Evolutionary conservation across 164 flowering plant species (phyloP), one percentile per base, ranked within the genome.

Genomic region (Nelumbo lutea): DNA sequence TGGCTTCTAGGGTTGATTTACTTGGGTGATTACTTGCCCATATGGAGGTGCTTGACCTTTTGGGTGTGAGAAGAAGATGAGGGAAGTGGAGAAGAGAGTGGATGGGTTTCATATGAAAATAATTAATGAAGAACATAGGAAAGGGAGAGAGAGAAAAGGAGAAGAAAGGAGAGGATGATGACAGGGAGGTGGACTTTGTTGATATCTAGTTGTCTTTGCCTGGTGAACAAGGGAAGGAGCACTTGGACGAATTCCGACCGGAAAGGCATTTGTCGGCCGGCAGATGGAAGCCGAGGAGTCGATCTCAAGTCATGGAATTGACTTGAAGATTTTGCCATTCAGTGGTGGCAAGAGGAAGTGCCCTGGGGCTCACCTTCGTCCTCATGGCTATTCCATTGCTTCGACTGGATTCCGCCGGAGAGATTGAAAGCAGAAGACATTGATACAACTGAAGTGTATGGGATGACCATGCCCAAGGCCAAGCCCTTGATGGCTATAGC

Each of bases 381-480:
- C 73, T 93, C 14, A 85, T 86, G 88, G 64, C 81, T 96, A 0
- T 83, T 96, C 59, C 99, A 96, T 48, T 79, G 86, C 64, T 90
- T 89, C 55, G 90, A 96, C 41, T 96, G 99, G 98, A 41, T 43
- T 8, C 93, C 96, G 3, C 84, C 88, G 0, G 74, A 78, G 0
- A 92, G 88, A 11, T 1, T 81, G 14, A 71, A 62, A 75, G 84
- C 78, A 7, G 80, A 86, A 47, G 90, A 84, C 60, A 78, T 93
- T 7, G 91, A 90, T 60, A 88, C 90, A 0, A 68, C 13, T 2
- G 98, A 92, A 76, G 93, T 93, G 27, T 96, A 89, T 71, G 98
- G 99, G 9, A 89, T 96, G 99, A 96, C 98, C 6, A 93, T 96
- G 99, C 98, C 99, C 9, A 90, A 80, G 76, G 93, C 91, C 51